Evolutionary conservation across 768 basidiomycete species (phyloP), one percentile per base, ranked within the genome.

Genomic region (Pisolithus albus): DNA sequence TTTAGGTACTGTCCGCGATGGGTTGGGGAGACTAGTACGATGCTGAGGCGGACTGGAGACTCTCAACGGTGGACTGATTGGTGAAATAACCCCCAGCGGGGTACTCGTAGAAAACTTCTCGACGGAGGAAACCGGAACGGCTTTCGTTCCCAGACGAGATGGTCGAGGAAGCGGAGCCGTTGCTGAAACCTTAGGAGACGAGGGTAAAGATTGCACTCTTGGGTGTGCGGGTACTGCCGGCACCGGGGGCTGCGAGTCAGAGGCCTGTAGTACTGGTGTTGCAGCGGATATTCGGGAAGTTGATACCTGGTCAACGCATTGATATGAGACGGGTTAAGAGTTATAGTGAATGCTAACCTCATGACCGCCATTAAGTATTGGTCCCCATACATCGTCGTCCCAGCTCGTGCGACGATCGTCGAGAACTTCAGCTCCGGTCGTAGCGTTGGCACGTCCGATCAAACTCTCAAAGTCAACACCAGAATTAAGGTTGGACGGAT

Each of bases 301-400:
- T 18, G 43, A 45, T 16, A 18, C 24, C 64, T 64, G 49, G 16
- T 11, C 26, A 15, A 38, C 39, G 6, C n/a, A 64, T 43, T 60
- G 47, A 28, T 44, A 36, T 16, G 38, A 3, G 19, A 21, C 1
- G 7, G 44, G 19, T 16, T 21, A 18, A 21, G 6, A 40, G 1
- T 9, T 8, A 11, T 37, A 38, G 24, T n/a, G 19, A 47, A 15
- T 26, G n/a, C 53, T 54, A 13, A 66, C 67, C 61, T 67, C 65
- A 2, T 56, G 52, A 23, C 74, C 65, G 45, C 68, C 70, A 46
- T 73, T 77, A 49, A 91, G 78, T 45, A 92, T 88, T 52, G 79
- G 86, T 6, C 85, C 87, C 91, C 91, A 92, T 2, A 87, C 80
- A 55, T 91, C 87, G 51, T 91, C 88, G 56, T 88, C 88, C 88